These are phyloP conservation scores for Penicillium desertorum DNA, from an alignment of 495 filamentous ascomycete genomes.

Conservation along the genomic window DNA sequence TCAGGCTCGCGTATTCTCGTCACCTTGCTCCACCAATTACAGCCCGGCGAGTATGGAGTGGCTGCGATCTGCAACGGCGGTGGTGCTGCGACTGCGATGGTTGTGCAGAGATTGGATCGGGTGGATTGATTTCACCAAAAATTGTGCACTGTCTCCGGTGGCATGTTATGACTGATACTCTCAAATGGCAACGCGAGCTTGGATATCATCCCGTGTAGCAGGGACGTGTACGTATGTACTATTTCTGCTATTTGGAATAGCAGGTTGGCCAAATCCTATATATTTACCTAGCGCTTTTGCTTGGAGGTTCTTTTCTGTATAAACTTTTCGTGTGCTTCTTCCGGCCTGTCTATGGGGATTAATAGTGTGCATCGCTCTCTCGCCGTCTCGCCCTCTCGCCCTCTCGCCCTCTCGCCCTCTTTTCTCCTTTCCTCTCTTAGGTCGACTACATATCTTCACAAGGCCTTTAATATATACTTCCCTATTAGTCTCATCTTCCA, in stretches of 20 bases:
- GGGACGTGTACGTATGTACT: neutral
- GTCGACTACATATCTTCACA: neutral
- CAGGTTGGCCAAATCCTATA: neutral
- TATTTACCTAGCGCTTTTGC: neutral
- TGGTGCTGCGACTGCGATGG: slow-evolving; percentile 85
- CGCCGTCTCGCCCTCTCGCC: neutral
- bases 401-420: neutral
- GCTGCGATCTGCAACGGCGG: slow-evolving; percentile 98
- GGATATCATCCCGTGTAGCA: neutral
- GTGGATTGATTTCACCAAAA: slow-evolving; percentile 41
- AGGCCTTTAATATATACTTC: neutral
- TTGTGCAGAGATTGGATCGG: slow-evolving; percentile 81
- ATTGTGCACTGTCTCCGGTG: neutral
- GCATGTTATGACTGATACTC: slow-evolving; percentile 24
- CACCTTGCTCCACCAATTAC: slow-evolving; percentile 84
- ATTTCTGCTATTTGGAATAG: neutral
- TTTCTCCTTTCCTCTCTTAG: neutral
- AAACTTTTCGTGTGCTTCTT: neutral
- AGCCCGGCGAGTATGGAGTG: slow-evolving; percentile 88
- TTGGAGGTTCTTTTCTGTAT: neutral
- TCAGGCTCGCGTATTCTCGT: slow-evolving; percentile 91
- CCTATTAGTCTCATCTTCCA: too few relatives aligned
- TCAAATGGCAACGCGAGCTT: slow-evolving; percentile 4
- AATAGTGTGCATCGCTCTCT: neutral
- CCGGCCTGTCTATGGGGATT: neutral